These are phyloP conservation scores for Hypoxylon subgilvum DNA, from an alignment of 495 filamentous ascomycete genomes.

Conservation along the genomic window DNA sequence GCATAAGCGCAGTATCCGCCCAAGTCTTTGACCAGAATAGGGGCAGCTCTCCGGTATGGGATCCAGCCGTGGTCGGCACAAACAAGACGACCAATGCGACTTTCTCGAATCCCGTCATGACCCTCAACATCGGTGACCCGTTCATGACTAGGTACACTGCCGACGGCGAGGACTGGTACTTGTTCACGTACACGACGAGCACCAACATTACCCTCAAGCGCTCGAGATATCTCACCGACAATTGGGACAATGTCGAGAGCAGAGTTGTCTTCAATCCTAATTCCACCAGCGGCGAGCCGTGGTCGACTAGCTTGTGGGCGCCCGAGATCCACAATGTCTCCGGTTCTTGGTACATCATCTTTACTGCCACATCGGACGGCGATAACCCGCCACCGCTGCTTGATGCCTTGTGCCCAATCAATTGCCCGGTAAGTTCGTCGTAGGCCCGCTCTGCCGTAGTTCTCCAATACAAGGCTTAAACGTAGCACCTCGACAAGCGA, in stretches of 20 bases:
- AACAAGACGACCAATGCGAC: constrained; percentile 44
- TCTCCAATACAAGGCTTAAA: too few species aligned
- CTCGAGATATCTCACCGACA: constrained; percentile 44
- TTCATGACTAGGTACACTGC: constrained; percentile 36
- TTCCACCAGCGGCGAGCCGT: constrained; percentile 45
- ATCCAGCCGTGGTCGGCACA: constrained; percentile 34
- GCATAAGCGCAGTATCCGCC: constrained; percentile 22
- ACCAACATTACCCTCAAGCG: constrained; percentile 43
- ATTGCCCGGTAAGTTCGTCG: constrained; percentile 49
- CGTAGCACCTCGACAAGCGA: neutral
- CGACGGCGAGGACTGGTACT: constrained; percentile 42
- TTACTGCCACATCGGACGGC: constrained; percentile 53
- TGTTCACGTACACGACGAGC: constrained; percentile 44
- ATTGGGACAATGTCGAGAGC: constrained; percentile 54
- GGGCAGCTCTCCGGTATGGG: constrained; percentile 32
- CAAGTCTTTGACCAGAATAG: constrained; percentile 40
- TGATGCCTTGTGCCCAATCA: constrained; percentile 41
- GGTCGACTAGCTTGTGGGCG: constrained; percentile 56
- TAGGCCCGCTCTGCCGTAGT: too few species aligned
- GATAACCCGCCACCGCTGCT: constrained; percentile 38
- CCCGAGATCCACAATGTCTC: constrained; percentile 56
- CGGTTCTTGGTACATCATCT: constrained; percentile 58
- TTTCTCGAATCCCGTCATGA: constrained; percentile 46
- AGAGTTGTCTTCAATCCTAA: constrained; percentile 47
- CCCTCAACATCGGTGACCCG: constrained; percentile 37